Percentiles rank a stretch among this genome's conserved stretches.
These are phyloP conservation scores for Plasmodium adleri DNA, from an alignment of 169 alveolate genomes.

Conservation along the genomic window DNA sequence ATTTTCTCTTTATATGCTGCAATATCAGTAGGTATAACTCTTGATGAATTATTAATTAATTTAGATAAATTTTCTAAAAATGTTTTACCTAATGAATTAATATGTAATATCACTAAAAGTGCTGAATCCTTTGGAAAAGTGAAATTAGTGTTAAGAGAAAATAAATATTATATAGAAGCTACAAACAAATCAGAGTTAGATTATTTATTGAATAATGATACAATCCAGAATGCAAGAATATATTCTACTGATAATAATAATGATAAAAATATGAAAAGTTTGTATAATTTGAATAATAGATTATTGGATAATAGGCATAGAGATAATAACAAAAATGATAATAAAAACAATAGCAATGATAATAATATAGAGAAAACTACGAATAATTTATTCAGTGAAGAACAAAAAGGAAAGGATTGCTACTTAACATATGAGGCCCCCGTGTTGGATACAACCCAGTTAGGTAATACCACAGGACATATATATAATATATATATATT, in stretches of 20 bases:
- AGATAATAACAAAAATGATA: conserved; percentile 17
- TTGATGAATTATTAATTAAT: conserved; percentile 93
- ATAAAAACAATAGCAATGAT: conserved; percentile 29
- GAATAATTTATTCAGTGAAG: conserved; percentile 4
- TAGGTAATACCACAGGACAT: conserved; percentile 48
- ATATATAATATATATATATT: neutral
- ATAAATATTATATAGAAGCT: conserved; percentile 95
- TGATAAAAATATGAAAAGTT: neutral
- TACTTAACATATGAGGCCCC: conserved; percentile 79
- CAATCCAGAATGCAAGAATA: conserved; percentile 88
- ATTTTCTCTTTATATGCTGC: conserved; percentile 97
- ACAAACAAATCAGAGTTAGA: conserved; percentile 89
- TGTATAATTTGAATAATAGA: neutral
- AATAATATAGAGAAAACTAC: conserved; percentile 37
- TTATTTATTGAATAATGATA: conserved; percentile 87
- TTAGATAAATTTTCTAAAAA: conserved; percentile 94
- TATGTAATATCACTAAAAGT: conserved; percentile 86
- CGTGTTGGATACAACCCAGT: conserved; percentile 80
- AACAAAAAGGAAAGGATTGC: conserved; percentile 44
- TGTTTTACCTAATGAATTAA: conserved; percentile 88
- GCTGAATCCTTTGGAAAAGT: conserved; percentile 94
- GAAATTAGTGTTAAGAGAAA: conserved; percentile 93
- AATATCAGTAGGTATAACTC: conserved; percentile 94
- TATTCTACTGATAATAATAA: conserved; percentile 77
- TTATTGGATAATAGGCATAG: neutral